These are phyloP conservation scores for Immersiella caudata DNA, from an alignment of 495 filamentous ascomycete genomes.

Conservation along the genomic window DNA sequence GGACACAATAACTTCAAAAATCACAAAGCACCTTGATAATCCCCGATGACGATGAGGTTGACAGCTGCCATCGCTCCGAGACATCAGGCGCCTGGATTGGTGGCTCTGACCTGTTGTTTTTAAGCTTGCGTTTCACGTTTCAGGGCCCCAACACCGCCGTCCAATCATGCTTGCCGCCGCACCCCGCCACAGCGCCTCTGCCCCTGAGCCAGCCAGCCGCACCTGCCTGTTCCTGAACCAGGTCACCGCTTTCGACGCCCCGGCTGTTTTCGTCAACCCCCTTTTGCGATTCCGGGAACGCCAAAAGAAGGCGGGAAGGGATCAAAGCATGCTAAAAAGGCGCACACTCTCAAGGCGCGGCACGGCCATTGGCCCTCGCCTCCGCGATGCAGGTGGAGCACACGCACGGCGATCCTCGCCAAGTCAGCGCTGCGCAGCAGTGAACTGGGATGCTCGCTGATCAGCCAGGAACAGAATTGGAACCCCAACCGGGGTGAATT, in stretches of 20 bases:
- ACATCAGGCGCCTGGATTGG: neutral
- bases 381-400: neutral
- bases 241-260: neutral
- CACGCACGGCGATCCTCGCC: neutral
- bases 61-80: neutral
- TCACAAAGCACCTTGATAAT: neutral
- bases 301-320: conserved; percentile 4
- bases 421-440: neutral
- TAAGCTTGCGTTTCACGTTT: conserved; percentile 26
- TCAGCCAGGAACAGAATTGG: neutral
- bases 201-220: conserved; percentile 15
- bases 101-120: conserved; percentile 16
- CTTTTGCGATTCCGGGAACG: conserved; percentile 1
- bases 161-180: conserved; percentile 20
- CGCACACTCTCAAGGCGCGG: neutral
- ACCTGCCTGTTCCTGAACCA: neutral
- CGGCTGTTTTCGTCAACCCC: neutral
- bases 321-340: conserved; percentile 18
- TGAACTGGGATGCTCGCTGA: neutral
- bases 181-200: conserved; percentile 15
- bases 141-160: conserved; percentile 4
- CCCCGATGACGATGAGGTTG: neutral
- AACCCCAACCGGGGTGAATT: neutral
- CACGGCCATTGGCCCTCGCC: conserved; percentile 13
- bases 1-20: neutral